These are phyloP conservation scores for Candida namnaoensis DNA, from an alignment of 805 yeast species.

Conservation along the genomic window DNA sequence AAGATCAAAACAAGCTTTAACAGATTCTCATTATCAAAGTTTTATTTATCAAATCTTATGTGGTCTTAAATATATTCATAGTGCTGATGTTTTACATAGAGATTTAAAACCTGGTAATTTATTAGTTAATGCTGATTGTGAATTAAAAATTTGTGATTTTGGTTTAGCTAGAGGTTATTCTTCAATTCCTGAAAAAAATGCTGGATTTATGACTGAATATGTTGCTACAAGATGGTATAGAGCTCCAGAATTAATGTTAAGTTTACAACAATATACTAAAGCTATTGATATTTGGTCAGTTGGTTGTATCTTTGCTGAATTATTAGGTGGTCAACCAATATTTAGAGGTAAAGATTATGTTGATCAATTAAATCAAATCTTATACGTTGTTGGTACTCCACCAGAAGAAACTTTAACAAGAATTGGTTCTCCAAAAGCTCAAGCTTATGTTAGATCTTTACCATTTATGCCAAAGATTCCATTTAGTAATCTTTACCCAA, in stretches of 20 bases:
- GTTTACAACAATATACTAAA: conserved; percentile 89
- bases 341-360: conserved; percentile 96
- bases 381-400: conserved; percentile 89
- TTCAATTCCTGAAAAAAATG: conserved; percentile 72
- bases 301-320: conserved; percentile 93
- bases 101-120: conserved; percentile 93
- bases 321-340: conserved; percentile 83
- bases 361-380: conserved; percentile 84
- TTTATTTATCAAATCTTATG: conserved; percentile 88
- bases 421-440: conserved; percentile 84
- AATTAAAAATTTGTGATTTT: conserved; percentile 91
- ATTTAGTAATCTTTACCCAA: conserved; percentile 64
- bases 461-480: conserved; percentile 79
- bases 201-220: conserved; percentile 93
- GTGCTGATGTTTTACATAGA: conserved; percentile 88
- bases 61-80: conserved; percentile 83
- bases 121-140: conserved; percentile 93
- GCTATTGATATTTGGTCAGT: conserved; percentile 98
- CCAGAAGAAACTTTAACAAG: conserved; percentile 56
- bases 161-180: conserved; percentile 92
- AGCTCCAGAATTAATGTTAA: conserved; percentile 95
- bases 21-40: conserved; percentile 92
- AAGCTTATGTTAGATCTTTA: conserved; percentile 79
- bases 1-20: conserved; percentile 84
- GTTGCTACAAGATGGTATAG: conserved; percentile 99